Conservation (phyloP, 139 green algal species). For the Micractinium sp. region DNA sequence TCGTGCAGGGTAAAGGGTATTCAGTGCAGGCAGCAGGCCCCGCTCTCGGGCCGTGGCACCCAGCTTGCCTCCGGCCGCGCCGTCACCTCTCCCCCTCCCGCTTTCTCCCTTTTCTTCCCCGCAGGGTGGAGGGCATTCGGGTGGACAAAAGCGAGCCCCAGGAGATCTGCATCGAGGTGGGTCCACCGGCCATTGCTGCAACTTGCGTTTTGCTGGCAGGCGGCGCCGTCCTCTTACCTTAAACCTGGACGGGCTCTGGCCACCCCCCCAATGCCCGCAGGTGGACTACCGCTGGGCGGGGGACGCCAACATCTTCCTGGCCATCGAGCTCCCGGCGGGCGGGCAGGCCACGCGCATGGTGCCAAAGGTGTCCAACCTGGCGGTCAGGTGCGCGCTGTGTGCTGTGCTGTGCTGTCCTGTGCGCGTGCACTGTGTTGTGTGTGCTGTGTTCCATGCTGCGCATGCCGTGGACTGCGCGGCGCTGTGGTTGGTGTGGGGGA, state of each 20-base stretch:
- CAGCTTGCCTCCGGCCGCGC: too few species aligned
- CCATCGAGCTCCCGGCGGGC: constrained; percentile 71
- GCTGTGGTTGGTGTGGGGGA: too few species aligned
- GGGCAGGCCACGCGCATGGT: constrained; percentile 77
- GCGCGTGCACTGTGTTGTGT: too few species aligned
- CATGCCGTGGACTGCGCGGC: too few species aligned
- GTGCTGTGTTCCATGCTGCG: not conserved
- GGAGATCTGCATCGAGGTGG: constrained; percentile 47
- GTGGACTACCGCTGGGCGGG: constrained; percentile 84
- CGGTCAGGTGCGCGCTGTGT: constrained; percentile 49
- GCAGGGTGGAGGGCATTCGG: constrained; percentile 64
- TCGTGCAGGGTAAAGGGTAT: too few species aligned
- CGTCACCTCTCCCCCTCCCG: too few species aligned
- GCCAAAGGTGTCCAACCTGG: constrained; percentile 86
- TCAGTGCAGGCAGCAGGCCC: too few species aligned
- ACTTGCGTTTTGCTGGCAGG: not conserved
- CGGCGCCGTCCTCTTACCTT: too few species aligned
- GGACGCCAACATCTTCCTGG: constrained; percentile 88
- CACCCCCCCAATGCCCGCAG: constrained; percentile 47
- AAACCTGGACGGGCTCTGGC: too few species aligned
- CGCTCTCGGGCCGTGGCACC: too few species aligned
- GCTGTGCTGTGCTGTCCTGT: too few species aligned
- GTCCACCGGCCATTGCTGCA: not conserved
- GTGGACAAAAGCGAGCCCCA: constrained; percentile 50
- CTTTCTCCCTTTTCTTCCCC: not conserved